Conservation (phyloP, 2,329 filamentous ascomycete genomes). For the Verticillium isaacii region DNA sequence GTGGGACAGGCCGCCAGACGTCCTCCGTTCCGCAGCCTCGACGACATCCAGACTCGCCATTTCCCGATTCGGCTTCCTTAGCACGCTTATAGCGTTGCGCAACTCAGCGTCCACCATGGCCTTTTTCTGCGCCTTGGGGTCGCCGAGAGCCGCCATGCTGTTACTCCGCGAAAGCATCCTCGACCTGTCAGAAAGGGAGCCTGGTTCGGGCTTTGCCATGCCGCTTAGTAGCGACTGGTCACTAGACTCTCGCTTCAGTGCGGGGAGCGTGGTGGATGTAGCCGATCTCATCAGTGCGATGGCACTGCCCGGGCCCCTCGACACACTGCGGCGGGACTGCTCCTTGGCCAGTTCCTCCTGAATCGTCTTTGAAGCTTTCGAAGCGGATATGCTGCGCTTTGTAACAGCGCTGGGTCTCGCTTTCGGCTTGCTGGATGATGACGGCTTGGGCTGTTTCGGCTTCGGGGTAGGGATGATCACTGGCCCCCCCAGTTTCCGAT, state of each 20-base stretch:
- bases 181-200: slow-evolving; percentile 35
- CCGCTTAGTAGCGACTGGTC: slow-evolving; percentile 50
- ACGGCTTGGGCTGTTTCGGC: slow-evolving; percentile 39
- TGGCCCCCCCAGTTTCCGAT: slow-evolving; percentile 72
- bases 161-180: slow-evolving; percentile 32
- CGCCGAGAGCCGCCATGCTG: slow-evolving; percentile 45
- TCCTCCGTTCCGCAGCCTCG: slow-evolving; percentile 61
- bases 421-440: slow-evolving; percentile 33
- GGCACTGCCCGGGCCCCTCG: slow-evolving; percentile 50
- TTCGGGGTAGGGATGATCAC: slow-evolving; percentile 52
- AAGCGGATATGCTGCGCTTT: slow-evolving; percentile 36
- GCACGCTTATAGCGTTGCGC: slow-evolving; percentile 65
- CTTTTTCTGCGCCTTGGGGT: slow-evolving; percentile 59
- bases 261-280: slow-evolving; percentile 55
- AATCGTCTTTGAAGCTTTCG: slow-evolving; percentile 46
- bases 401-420: slow-evolving; percentile 47
- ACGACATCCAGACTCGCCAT: slow-evolving; percentile 62
- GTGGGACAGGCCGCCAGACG: slow-evolving; percentile 38
- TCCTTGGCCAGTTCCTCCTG: slow-evolving; percentile 60
- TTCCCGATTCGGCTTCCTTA: slow-evolving; percentile 72
- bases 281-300: slow-evolving; percentile 65
- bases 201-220: slow-evolving; percentile 38
- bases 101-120: slow-evolving; percentile 65
- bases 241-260: slow-evolving; percentile 65
- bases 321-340: slow-evolving; percentile 47